These are phyloP conservation scores for Trametes pubescens DNA, from an alignment of 1,284 basidiomycete genomes.

Conservation along the genomic window DNA sequence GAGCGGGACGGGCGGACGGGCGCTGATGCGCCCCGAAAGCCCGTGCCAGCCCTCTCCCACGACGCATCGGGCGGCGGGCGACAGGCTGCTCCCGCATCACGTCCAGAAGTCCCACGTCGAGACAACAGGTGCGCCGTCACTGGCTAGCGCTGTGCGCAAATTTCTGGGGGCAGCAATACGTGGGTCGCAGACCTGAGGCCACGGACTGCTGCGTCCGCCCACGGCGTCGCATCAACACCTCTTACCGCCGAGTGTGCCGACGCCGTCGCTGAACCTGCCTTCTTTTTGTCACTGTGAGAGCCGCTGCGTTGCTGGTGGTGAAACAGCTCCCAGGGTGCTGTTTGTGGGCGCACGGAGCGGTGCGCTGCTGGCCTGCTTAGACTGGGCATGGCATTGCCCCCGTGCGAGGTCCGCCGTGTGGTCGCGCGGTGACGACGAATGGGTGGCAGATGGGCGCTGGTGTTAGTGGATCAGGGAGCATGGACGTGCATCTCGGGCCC, in stretches of 20 bases:
- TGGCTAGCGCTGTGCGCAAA: not conserved
- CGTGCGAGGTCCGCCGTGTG: not conserved
- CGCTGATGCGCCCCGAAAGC: conserved; percentile 12
- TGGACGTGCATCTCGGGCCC: not conserved
- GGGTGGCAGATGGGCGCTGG: not conserved
- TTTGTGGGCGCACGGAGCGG: not conserved
- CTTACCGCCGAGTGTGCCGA: conserved; percentile 8
- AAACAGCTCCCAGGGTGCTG: not conserved
- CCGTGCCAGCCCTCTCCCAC: not conserved
- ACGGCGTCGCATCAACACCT: conserved; percentile 1
- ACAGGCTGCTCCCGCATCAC: not conserved
- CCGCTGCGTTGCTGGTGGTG: not conserved
- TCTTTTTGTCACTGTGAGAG: not conserved
- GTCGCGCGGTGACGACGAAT: not conserved
- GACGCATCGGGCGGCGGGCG: conserved; percentile 2
- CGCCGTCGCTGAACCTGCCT: not conserved
- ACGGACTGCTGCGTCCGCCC: not conserved
- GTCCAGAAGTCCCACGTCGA: not conserved
- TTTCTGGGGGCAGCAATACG: not conserved
- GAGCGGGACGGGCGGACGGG: not conserved
- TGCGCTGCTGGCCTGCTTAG: too few relatives aligned
- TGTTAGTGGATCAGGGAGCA: not conserved
- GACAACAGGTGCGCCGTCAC: conserved; percentile 8
- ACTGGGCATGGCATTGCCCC: not conserved
- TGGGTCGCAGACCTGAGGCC: not conserved